These are phyloP conservation scores for Pholiota adiposa DNA, from an alignment of 1,284 basidiomycete genomes.

Conservation along the genomic window DNA sequence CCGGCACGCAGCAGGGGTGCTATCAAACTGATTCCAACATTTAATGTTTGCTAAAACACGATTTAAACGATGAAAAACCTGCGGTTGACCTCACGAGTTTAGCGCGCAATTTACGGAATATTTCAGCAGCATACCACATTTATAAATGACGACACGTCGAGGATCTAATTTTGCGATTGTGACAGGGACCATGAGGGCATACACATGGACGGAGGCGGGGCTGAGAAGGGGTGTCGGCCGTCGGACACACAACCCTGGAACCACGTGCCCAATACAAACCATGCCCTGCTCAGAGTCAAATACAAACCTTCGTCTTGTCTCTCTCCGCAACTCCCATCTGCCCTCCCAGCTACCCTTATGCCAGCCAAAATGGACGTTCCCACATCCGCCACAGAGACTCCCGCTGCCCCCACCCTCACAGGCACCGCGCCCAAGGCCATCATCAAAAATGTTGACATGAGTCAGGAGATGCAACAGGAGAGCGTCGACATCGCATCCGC, in stretches of 20 bases:
- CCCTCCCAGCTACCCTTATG: conserved; percentile 41
- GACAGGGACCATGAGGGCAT: conserved; percentile 1
- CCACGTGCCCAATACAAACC: conserved; percentile 27
- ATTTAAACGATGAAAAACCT: too few relatives aligned
- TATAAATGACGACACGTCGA: neutral
- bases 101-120: neutral
- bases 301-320: conserved; percentile 18
- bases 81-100: neutral
- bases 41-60: too few relatives aligned
- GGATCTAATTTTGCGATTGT: neutral
- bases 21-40: too few relatives aligned
- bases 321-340: conserved; percentile 17
- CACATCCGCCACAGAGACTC: conserved; percentile 57
- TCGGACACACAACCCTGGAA: conserved; percentile 25
- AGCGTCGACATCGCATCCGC: conserved; percentile 86
- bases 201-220: conserved; percentile 6
- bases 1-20: too few relatives aligned
- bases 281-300: conserved; percentile 16
- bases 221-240: conserved; percentile 23
- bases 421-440: conserved; percentile 72
- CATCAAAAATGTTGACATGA: conserved; percentile 98
- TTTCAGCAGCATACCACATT: neutral
- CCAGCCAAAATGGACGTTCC: conserved; percentile 66
- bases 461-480: conserved; percentile 94
- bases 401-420: conserved; percentile 41